phyloP scores from a whole-genome alignment of 164 flowering plant genomes.

The Cinnamomum chago region DNA sequence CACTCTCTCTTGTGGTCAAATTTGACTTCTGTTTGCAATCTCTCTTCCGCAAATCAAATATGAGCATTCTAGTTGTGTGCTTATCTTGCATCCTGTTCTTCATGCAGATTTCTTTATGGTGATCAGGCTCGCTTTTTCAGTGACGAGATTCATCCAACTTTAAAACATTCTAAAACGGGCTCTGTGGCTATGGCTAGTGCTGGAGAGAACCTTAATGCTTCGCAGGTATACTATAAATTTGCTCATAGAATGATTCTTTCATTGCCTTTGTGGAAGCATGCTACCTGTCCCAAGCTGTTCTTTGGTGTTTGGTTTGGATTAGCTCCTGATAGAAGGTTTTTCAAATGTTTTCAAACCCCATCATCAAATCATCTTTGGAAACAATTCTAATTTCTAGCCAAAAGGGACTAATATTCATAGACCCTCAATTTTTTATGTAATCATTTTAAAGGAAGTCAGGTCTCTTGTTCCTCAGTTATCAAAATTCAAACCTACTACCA shows the following conservation, averaged over 20 bases:
- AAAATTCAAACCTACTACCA: no score
- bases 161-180: slow-evolving; percentile 85
- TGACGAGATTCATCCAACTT: slow-evolving; percentile 82
- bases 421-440: no score
- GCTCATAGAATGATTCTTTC: not conserved
- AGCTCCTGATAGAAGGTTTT: not conserved
- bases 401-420: no score
- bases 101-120: slow-evolving; percentile 77
- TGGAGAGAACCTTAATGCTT: slow-evolving; percentile 95
- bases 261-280: not conserved
- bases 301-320: not conserved
- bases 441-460: no score
- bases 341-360: not conserved
- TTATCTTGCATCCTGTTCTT: not conserved
- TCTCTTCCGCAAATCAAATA: not conserved
- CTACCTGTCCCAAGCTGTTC: not conserved
- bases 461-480: no score
- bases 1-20: no score
- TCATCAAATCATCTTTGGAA: not conserved
- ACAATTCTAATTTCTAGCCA: no score
- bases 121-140: slow-evolving; percentile 95
- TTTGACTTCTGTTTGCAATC: not conserved
- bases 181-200: slow-evolving; percentile 97
- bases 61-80: not conserved
- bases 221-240: slow-evolving; percentile 57